Percentiles rank a stretch among this genome's conserved stretches.
phyloP scores from a whole-genome alignment of 352 stramenopile species.

The Globisporangium carolinianum region DNA sequence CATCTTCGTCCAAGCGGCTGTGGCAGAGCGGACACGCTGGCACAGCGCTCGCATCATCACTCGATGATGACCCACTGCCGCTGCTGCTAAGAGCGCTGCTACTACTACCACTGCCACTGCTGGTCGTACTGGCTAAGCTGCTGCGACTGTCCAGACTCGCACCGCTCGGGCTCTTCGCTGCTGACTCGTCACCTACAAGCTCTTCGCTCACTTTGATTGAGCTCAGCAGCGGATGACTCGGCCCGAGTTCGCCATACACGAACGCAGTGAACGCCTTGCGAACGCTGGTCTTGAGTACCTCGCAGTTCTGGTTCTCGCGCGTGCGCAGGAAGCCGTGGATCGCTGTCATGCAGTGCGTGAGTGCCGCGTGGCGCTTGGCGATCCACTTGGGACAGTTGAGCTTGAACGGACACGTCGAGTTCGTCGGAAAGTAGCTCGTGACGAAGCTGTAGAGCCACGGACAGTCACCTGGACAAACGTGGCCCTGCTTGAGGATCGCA shows the following conservation, averaged over 20 bases:
- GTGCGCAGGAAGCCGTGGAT: slow-evolving; percentile 9
- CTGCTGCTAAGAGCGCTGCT: background rate
- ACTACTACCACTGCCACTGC: background rate
- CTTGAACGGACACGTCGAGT: slow-evolving; percentile 7
- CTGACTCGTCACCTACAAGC: background rate
- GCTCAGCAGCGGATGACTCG: slow-evolving; percentile 5
- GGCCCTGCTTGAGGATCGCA: slow-evolving; percentile 5
- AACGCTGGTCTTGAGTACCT: slow-evolving; percentile 7
- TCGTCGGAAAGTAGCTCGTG: slow-evolving; percentile 13
- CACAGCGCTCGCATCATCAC: background rate
- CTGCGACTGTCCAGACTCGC: background rate
- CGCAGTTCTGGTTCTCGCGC: slow-evolving; percentile 14
- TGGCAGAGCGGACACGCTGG: slow-evolving; percentile 5
- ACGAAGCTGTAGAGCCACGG: slow-evolving; percentile 17
- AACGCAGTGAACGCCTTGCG: slow-evolving; percentile 6
- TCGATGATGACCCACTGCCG: background rate
- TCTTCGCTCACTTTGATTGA: too few relatives aligned
- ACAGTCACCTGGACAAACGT: slow-evolving; percentile 10
- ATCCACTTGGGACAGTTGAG: slow-evolving; percentile 2
- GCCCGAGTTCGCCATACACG: slow-evolving; percentile 8
- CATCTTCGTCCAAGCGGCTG: slow-evolving; percentile 7
- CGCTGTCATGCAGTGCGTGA: slow-evolving; percentile 10
- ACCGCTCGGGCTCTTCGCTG: background rate
- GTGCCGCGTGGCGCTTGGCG: slow-evolving; percentile 8
- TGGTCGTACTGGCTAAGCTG: background rate